Base-by-base conservation (phyloP, 805 yeast species). In the Millerozyma acaciae region DNA sequence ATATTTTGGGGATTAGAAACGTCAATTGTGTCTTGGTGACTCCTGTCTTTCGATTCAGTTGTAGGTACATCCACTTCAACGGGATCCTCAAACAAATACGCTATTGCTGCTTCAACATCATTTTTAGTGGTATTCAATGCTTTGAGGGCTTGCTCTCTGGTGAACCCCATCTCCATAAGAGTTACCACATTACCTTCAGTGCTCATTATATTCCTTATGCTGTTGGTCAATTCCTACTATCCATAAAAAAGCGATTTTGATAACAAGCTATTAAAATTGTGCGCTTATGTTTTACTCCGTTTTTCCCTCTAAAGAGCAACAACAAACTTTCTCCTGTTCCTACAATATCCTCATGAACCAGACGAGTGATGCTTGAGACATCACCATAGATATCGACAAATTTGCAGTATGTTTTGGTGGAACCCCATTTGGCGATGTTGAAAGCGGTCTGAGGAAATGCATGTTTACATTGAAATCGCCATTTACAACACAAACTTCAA, bases 111-210 rank as follows among this genome's bases (percentile, higher is more conserved):
- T 30, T 54, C 57, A 8, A 51, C 40, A 31, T 58, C 54, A 26
- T 48, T 50, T 21, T 44, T 39, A 19, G 55, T 38, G 15, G 35
- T 38, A 27, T 51, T 33, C 30, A 67, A 49, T 1, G 78, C 78
- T 13, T 51, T 55, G 5, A 40, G 35, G 4, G 72, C 62, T 35
- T 62, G 57, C 15, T 57, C 67, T 16, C 43, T 48, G 29, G 57
- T 34, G 50, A 67, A 61, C 23, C 73, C 73, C 70, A 68, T 65
- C 24, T 60, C 65, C 23, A 48, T 44, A 31, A 57, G 50, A 39
- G 47, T 30, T 27, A 23, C 45, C 38, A 30, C 50, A 16, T 35
- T 34, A 25, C 40, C 43, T 21, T 43, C 40, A 38, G 34, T 33
- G 18, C 17, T 45, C 32, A 35, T 38, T 8, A 25, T 25, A 18